Conservation (phyloP, 2,329 filamentous ascomycete species). For the Knufia fluminis region DNA sequence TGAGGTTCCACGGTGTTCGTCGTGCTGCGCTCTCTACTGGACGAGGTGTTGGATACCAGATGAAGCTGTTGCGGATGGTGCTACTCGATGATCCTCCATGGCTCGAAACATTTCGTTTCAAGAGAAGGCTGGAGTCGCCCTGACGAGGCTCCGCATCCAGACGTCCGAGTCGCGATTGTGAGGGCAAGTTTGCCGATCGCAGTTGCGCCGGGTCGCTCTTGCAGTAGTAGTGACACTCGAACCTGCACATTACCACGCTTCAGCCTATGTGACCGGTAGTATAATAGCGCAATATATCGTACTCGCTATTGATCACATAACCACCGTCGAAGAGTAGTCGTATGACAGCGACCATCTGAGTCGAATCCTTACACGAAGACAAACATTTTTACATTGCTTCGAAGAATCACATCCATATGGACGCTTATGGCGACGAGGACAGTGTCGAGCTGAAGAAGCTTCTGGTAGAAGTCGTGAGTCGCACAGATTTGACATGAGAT, state of each 20-base stretch:
- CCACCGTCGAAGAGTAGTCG: too few relatives aligned
- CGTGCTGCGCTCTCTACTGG: too few relatives aligned
- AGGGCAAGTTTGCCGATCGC: neutral
- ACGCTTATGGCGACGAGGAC: slow-evolving; percentile 71
- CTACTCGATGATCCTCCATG: neutral
- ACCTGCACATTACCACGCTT: neutral
- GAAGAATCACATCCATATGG: slow-evolving; percentile 18
- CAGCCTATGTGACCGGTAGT: neutral
- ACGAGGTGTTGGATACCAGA: too few relatives aligned
- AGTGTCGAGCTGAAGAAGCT: slow-evolving; percentile 73
- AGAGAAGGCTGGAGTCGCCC: neutral
- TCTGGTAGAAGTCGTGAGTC: slow-evolving; percentile 64
- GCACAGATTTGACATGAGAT: neutral
- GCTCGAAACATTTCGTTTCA: neutral
- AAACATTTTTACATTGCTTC: neutral
- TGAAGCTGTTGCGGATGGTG: neutral
- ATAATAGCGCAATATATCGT: neutral
- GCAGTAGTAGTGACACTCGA: neutral
- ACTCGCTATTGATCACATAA: neutral
- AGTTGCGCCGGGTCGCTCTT: neutral
- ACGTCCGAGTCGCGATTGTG: too few relatives aligned
- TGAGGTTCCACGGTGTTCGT: too few relatives aligned
- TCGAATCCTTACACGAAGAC: too few relatives aligned
- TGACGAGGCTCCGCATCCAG: neutral
- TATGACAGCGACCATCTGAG: too few relatives aligned